Evolutionary conservation across 768 basidiomycete species (phyloP).

Genomic region (Mycena vitilis): DNA sequence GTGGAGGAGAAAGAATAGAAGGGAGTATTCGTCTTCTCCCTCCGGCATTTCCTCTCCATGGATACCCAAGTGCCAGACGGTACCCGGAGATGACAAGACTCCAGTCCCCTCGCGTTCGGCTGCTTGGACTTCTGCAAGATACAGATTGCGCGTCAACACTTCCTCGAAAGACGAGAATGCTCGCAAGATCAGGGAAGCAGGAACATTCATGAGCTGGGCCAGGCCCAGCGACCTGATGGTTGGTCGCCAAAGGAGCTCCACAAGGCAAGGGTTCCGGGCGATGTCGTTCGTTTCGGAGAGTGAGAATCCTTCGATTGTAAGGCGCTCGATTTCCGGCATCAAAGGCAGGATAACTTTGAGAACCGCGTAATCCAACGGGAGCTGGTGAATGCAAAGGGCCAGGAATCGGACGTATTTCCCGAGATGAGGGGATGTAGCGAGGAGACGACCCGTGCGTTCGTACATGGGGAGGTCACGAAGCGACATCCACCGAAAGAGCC

Average conservation of each 20-base stretch:
- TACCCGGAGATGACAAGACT: background rate
- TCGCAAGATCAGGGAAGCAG: background rate
- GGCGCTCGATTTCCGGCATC: background rate
- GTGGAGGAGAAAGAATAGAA: background rate
- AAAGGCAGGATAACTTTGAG: background rate
- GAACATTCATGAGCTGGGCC: background rate
- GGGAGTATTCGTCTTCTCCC: background rate
- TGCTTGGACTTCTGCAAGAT: no score
- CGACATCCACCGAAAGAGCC: background rate
- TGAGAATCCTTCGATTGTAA: background rate
- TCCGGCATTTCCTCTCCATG: background rate
- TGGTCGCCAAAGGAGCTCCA: background rate
- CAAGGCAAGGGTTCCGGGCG: background rate
- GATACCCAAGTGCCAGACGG: background rate
- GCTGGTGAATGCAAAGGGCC: background rate
- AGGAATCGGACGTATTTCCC: background rate
- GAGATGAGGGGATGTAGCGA: slow-evolving; percentile 2
- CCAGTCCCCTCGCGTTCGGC: no score
- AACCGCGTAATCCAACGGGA: background rate
- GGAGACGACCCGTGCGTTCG: background rate
- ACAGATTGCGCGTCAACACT: background rate
- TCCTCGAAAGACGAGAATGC: background rate
- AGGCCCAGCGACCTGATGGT: background rate
- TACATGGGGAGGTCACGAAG: background rate
- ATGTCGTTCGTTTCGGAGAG: background rate